Conservation (phyloP, 495 filamentous ascomycete species). For the Polyplosphaeria fusca region DNA sequence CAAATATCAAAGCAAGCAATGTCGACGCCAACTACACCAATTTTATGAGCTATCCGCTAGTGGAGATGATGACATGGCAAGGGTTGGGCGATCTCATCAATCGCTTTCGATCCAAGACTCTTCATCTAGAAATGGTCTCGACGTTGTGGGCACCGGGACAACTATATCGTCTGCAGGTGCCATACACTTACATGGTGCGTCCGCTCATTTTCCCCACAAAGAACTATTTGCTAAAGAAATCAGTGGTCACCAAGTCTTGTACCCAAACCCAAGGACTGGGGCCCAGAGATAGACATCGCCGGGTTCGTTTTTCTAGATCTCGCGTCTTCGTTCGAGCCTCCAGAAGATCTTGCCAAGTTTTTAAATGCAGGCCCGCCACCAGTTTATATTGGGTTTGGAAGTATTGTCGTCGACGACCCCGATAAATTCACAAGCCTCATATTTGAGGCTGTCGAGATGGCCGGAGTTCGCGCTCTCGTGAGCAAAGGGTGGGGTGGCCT, state of each 20-base stretch:
- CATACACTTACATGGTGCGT: slow-evolving; percentile 40
- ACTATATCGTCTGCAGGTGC: slow-evolving; percentile 41
- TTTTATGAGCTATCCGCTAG: slow-evolving; percentile 69
- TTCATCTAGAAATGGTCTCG: slow-evolving; percentile 37
- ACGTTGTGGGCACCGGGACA: slow-evolving; percentile 43
- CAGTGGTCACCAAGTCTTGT: slow-evolving; percentile 41
- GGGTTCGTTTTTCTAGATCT: slow-evolving; percentile 44
- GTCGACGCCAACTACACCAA: slow-evolving; percentile 57
- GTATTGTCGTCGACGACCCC: slow-evolving; percentile 44
- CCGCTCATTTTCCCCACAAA: too few relatives aligned
- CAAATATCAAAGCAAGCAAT: slow-evolving; percentile 43
- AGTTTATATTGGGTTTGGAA: slow-evolving; percentile 44
- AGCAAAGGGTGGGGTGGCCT: slow-evolving; percentile 44
- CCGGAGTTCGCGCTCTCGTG: slow-evolving; percentile 42
- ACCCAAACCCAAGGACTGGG: slow-evolving; percentile 44
- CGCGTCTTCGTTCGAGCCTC: slow-evolving; percentile 39
- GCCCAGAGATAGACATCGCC: slow-evolving; percentile 41
- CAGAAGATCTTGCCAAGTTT: slow-evolving; percentile 38
- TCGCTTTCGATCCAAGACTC: slow-evolving; percentile 36
- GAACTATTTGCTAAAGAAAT: too few relatives aligned
- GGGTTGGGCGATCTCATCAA: slow-evolving; percentile 43
- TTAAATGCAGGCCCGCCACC: slow-evolving; percentile 40
- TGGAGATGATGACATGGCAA: slow-evolving; percentile 48
- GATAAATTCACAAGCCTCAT: slow-evolving; percentile 42
- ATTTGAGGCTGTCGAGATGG: slow-evolving; percentile 38